Conservation (phyloP, 1,139 yeast species). For the Kluyveromyces marxianus region DNA sequence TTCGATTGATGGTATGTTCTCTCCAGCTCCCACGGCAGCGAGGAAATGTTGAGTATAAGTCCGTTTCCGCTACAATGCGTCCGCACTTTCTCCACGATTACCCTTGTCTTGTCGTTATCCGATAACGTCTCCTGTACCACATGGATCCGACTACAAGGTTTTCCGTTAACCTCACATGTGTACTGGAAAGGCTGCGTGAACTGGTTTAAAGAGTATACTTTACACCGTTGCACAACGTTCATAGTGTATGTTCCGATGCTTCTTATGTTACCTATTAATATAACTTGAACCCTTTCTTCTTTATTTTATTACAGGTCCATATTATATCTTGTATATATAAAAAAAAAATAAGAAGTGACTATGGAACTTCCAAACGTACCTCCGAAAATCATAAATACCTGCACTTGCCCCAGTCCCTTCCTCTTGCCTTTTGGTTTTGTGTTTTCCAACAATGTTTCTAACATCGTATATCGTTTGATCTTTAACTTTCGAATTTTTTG, state of each 20-base stretch:
- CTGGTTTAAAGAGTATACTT: constrained; percentile 6
- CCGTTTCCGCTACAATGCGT: constrained; percentile 2
- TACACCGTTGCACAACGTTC: constrained; percentile 7
- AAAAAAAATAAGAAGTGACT: too few relatives aligned
- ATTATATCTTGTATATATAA: too few relatives aligned
- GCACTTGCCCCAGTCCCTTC: too few relatives aligned
- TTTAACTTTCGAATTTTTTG: too few relatives aligned
- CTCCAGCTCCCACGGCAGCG: not conserved
- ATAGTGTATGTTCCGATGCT: not conserved
- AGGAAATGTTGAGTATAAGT: constrained; percentile 1
- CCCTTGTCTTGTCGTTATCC: constrained; percentile 1
- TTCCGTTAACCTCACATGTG: constrained; percentile 2
- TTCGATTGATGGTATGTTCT: not conserved
- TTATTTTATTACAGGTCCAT: too few relatives aligned
- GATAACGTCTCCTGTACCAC: constrained; percentile 4
- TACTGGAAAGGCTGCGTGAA: constrained; percentile 3
- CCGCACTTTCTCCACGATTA: constrained; percentile 1
- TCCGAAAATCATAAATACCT: too few relatives aligned
- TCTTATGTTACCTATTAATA: not conserved
- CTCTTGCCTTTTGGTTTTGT: too few relatives aligned
- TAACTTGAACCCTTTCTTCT: too few relatives aligned
- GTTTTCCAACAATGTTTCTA: too few relatives aligned
- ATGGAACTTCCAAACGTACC: too few relatives aligned
- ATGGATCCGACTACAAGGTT: not conserved
- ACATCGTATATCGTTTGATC: too few relatives aligned